phyloP scores from a whole-genome alignment of 2,329 filamentous ascomycete species.

The Alternaria angustiovoidea region DNA sequence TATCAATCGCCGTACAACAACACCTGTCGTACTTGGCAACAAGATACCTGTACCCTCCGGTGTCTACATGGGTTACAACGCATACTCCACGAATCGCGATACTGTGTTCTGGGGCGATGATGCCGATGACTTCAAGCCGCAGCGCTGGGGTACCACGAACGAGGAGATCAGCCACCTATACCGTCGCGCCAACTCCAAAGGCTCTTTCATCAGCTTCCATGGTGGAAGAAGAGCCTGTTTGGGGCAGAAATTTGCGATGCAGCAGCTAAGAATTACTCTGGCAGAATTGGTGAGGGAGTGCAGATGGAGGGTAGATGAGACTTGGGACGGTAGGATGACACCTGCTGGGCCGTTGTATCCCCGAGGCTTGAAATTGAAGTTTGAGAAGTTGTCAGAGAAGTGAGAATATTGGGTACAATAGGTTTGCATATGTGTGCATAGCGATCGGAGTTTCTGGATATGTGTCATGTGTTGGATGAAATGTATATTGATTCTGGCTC shows the following conservation, averaged over 20 bases:
- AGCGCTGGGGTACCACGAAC: constrained; percentile 50
- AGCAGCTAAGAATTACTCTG: constrained; percentile 39
- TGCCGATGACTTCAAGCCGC: constrained; percentile 50
- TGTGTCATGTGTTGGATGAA: background rate
- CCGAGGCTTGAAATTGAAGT: constrained; percentile 29
- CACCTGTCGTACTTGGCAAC: constrained; percentile 34
- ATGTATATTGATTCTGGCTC: background rate
- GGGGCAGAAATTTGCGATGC: constrained; percentile 53
- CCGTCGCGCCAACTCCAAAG: constrained; percentile 48
- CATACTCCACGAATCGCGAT: constrained; percentile 38
- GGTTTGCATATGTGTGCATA: background rate
- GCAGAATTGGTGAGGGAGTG: constrained; percentile 35
- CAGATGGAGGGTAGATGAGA: constrained; percentile 35
- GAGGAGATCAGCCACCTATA: constrained; percentile 50
- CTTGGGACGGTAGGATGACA: constrained; percentile 42
- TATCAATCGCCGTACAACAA: constrained; percentile 55
- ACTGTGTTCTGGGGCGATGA: constrained; percentile 38
- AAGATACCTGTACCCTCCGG: constrained; percentile 30
- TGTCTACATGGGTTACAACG: constrained; percentile 40
- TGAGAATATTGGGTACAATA: background rate
- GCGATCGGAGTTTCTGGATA: background rate
- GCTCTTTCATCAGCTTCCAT: constrained; percentile 55
- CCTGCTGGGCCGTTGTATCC: constrained; percentile 34
- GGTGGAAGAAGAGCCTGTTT: constrained; percentile 53
- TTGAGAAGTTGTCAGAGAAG: constrained; percentile 14